Base-by-base conservation (phyloP, 148 eudicot genomes). In the Camellia japonica region DNA sequence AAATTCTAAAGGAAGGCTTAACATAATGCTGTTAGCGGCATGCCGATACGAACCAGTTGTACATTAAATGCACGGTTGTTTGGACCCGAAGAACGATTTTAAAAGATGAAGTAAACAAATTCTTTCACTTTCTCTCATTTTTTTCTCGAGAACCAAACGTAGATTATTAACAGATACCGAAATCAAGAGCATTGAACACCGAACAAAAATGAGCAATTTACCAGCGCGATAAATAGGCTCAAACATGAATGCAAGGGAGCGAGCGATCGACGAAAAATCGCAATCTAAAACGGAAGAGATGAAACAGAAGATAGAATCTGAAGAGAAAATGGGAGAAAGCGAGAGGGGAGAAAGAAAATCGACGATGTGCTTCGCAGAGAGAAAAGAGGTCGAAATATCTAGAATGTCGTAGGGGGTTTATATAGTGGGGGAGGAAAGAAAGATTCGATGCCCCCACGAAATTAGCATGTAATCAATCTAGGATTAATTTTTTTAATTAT, bases 81-180 rank as follows among this genome's bases (percentile, higher is more conserved):
- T 30, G 38, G 1, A 30, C 38, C 38, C 23, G 62, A 41, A 52
- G n/a, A 11, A 20, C 0, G 10, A 23, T 3, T 4, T 3, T 20
- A 13, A 15, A 52, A 51, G 14, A 7, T 64, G n/a, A 59, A 14
- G 42, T 11, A 8, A 49, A 19, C 58, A 51, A 14, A 15, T 46
- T 41, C 30, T 23, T 19, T 47, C 5, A 30, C 44, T 54, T 51
- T 23, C 43, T 43, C 75, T 54, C n/a, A 5, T 72, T 72, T 72
- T 72, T 72, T 72, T 72, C 61, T 52, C 60, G 42, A 20, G 60
- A 54, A 54, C 43, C 60, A 72, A 44, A 76, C 79, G 10, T 41
- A 13, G 41, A 0, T 30, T 30, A n/a, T 19, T 8, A 71, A 18
- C n/a, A 3, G 38, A 71, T 10, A 20, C 18, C 14, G 75, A 72